These are phyloP conservation scores for Pelargonium citronellum DNA, from an alignment of 441 rosid species.

Conservation along the genomic window DNA sequence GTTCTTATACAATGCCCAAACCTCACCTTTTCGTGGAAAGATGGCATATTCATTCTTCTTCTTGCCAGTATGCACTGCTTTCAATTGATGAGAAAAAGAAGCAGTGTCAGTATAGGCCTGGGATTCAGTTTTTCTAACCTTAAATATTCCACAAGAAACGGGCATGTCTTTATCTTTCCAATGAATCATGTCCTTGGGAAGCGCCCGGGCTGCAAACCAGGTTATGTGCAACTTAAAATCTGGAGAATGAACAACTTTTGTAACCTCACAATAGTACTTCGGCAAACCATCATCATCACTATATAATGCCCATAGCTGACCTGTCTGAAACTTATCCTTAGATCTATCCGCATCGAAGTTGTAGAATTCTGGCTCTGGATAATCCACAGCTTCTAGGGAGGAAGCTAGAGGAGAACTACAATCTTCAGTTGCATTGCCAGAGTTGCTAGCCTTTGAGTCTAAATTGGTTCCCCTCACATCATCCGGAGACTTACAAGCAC, in stretches of 20 bases:
- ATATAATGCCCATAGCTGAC: slow-evolving; percentile 38
- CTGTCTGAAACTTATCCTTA: slow-evolving; percentile 26
- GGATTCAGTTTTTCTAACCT: slow-evolving; percentile 19
- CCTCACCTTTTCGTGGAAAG: slow-evolving; percentile 24
- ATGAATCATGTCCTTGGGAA: slow-evolving; percentile 2
- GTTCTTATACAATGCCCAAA: slow-evolving; percentile 40
- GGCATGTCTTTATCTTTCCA: slow-evolving; percentile 2
- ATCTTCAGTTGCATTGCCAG: slow-evolving; percentile 18
- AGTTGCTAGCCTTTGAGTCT: not conserved
- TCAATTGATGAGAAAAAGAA: slow-evolving; percentile 30
- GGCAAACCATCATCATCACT: slow-evolving; percentile 30
- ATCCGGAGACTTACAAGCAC: not conserved
- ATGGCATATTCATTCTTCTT: slow-evolving; percentile 11
- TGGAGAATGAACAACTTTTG: slow-evolving; percentile 23
- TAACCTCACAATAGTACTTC: slow-evolving; percentile 32
- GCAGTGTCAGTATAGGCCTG: slow-evolving; percentile 12
- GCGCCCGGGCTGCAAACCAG: slow-evolving; percentile 24
- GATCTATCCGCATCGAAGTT: slow-evolving; percentile 30
- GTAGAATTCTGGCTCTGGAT: slow-evolving; percentile 34
- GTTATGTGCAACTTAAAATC: slow-evolving; percentile 21
- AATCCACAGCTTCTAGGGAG: slow-evolving; percentile 20
- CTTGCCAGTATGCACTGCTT: slow-evolving; percentile 5
- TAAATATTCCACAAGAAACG: slow-evolving; percentile 37
- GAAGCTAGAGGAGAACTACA: slow-evolving; percentile 19
- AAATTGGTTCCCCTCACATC: not conserved